Evolutionary conservation across 192 early-diverging fungal species (phyloP), one percentile per base, ranked within the genome.

Genomic region (Coemansia sp.): DNA sequence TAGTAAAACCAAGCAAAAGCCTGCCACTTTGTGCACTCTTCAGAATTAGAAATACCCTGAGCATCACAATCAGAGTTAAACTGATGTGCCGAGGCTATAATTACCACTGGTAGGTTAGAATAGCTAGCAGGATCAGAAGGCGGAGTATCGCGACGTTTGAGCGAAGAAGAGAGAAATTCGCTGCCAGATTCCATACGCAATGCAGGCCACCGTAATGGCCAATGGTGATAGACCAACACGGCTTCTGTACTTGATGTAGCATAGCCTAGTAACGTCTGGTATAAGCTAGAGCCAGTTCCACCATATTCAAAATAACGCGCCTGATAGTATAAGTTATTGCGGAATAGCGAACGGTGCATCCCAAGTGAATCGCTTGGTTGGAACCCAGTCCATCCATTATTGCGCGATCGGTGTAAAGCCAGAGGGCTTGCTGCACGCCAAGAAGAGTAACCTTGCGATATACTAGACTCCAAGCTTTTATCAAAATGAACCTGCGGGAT

Each of bases 261-360:
- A 28, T 71, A 74, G 41, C 34, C 50, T 22, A 73, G 68, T 48
- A 83, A 57, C 7, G 67, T 51, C 54, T 80, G 76, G 68, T 83
- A 83, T 9, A 76, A 56, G 26, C 56, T 55, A 21, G 77, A 68
- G 1, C 82, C 77, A 0, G 77, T 71, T n/a, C 82, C 82, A 49
- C 73, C 82, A 22, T 76, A 83, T 52, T 83, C 82, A 68, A 83
- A 83, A 49, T 83, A 83, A 32, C 67, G 64, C 4, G 77, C 82
- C 68, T 83, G 82, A 64, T 79, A 83, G 57, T 83, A 72, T 22
- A 60, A 25, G 57, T 83, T 83, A 70, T 79, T 79, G 14, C 77
- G 65, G 65, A 80, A 76, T 61, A 73, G 59, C 24, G 82, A 73
- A 3, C 63, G 62, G 49, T 83, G 82, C 70, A 69, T 74, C 41